Percentiles rank a stretch among this genome's conserved stretches.
Conservation (phyloP, 2,329 filamentous ascomycete species). For the Parasarocladium wereldwijsianum region DNA sequence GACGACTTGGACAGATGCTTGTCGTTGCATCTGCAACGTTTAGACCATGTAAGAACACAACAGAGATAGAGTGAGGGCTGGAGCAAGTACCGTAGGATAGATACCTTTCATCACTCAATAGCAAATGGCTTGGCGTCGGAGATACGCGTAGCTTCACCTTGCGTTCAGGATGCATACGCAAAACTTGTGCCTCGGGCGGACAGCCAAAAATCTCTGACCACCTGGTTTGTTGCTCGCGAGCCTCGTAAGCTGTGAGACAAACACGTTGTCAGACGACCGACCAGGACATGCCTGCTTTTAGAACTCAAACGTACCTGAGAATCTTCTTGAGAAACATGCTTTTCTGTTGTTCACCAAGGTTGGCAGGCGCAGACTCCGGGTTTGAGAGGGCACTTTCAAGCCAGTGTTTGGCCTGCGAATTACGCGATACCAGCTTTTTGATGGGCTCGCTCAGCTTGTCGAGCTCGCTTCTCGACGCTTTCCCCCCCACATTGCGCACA, state of each 20-base stretch:
- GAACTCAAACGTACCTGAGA: conserved; percentile 32
- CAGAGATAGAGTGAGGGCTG: background rate
- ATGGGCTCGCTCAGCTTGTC: conserved; percentile 57
- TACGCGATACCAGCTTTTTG: conserved; percentile 48
- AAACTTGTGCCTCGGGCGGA: conserved; percentile 47
- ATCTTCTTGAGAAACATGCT: conserved; percentile 50
- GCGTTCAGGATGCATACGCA: conserved; percentile 43
- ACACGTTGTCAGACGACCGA: conserved; percentile 2
- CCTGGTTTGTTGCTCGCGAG: conserved; percentile 45
- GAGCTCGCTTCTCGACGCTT: conserved; percentile 55
- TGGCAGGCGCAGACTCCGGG: conserved; percentile 28
- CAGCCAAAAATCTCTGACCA: conserved; percentile 62
- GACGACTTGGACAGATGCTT: background rate
- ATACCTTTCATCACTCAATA: no score
- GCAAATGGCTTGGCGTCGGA: no score
- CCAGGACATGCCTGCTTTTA: background rate
- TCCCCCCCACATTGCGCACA: conserved; percentile 51
- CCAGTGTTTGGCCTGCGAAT: conserved; percentile 44
- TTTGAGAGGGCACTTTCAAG: conserved; percentile 27
- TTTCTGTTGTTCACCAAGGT: conserved; percentile 44
- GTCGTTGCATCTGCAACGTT: no score
- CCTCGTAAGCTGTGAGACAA: conserved; percentile 41
- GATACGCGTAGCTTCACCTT: no score
- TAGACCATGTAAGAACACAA: background rate
- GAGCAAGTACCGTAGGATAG: background rate